Conservation (phyloP, 164 flowering plant species). For the Stephania japonica region DNA sequence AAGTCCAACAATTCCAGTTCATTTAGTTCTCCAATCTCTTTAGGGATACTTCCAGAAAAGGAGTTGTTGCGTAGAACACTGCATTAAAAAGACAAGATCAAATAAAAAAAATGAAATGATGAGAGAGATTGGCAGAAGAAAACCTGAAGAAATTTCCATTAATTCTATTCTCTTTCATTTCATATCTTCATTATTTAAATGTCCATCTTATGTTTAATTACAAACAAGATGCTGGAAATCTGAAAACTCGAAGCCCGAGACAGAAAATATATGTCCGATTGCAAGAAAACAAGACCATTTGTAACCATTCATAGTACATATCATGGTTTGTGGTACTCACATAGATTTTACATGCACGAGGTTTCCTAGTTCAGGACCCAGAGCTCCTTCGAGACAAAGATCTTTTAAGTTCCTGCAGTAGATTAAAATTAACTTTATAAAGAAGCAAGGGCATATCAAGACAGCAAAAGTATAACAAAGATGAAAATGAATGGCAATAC, state of each 20-base stretch:
- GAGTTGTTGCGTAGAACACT: slow-evolving; percentile 68
- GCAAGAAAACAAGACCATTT: too few species aligned
- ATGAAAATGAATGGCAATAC: not conserved
- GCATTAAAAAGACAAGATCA: slow-evolving; percentile 14
- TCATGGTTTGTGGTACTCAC: slow-evolving; percentile 32
- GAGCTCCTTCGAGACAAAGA: slow-evolving; percentile 66
- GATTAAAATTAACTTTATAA: slow-evolving; percentile 12
- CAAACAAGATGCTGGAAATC: not conserved
- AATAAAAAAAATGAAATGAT: not conserved
- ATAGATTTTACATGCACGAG: slow-evolving; percentile 59
- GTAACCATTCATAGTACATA: not conserved
- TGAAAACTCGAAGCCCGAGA: not conserved
- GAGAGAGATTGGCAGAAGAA: not conserved
- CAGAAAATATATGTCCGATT: not conserved
- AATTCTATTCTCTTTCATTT: not conserved
- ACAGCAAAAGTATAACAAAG: not conserved
- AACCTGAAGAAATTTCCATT: not conserved
- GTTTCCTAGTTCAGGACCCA: slow-evolving; percentile 57
- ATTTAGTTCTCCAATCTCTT: slow-evolving; percentile 47
- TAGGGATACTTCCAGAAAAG: slow-evolving; percentile 55
- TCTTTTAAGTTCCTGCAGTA: slow-evolving; percentile 64
- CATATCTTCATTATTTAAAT: not conserved
- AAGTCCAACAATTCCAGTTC: slow-evolving; percentile 61
- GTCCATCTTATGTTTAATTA: not conserved
- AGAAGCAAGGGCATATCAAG: slow-evolving; percentile 1